A percentile compares a stretch with the other conserved stretches of the same genome.
phyloP scores from a whole-genome alignment of 805 yeast species.

The Yamadazyma nakazawae region DNA sequence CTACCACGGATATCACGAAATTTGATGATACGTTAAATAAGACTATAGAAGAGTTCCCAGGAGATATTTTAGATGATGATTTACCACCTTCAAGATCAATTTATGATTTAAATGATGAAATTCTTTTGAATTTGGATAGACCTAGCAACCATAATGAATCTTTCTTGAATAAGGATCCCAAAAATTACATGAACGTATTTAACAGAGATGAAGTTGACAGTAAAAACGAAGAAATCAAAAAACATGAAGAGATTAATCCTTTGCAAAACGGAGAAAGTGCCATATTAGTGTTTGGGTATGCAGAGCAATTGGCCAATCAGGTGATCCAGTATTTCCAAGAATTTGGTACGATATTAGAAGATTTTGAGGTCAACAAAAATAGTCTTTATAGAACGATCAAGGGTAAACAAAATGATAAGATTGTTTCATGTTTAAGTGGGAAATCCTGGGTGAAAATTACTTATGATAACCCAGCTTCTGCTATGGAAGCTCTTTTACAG shows the following conservation, averaged over 20 bases:
- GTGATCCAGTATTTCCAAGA: constrained; percentile 72
- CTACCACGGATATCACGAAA: constrained; percentile 14
- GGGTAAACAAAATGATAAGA: constrained; percentile 14
- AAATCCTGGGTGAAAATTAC: constrained; percentile 90
- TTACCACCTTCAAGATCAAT: constrained; percentile 50
- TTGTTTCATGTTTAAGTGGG: constrained; percentile 75
- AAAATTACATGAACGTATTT: constrained; percentile 44
- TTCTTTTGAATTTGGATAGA: constrained; percentile 32
- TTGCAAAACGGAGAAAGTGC: constrained; percentile 50
- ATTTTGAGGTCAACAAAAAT: constrained; percentile 45
- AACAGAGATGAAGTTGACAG: constrained; percentile 23
- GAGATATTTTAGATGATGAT: constrained; percentile 31
- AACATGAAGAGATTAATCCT: constrained; percentile 18
- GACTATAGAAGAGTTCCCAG: constrained; percentile 27
- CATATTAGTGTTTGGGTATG: constrained; percentile 84
- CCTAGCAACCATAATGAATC: constrained; percentile 36
- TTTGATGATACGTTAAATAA: constrained; percentile 31
- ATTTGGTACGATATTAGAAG: constrained; percentile 78
- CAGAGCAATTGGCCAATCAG: constrained; percentile 65
- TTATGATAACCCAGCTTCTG: constrained; percentile 69
- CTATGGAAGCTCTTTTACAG: constrained; percentile 79
- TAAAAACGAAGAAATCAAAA: constrained; percentile 2
- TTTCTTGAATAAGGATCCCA: constrained; percentile 46
- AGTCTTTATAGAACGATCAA: constrained; percentile 10
- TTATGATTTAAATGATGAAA: constrained; percentile 46